Percentiles rank a stretch among this genome's conserved stretches.
phyloP scores from a whole-genome alignment of 2,329 filamentous ascomycete genomes.

The Nemania sp. region DNA sequence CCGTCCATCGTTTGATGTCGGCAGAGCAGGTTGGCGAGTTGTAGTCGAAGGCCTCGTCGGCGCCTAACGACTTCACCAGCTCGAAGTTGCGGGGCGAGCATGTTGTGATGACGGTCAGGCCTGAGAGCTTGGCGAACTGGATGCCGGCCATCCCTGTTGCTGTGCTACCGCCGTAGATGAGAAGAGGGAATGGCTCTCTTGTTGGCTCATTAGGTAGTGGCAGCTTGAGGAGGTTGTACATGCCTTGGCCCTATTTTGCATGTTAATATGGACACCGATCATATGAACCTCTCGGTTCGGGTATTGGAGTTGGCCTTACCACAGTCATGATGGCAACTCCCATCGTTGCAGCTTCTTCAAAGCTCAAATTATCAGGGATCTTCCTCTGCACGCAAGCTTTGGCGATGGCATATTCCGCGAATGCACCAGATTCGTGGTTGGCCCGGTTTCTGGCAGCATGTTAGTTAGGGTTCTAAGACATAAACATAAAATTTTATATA shows the following conservation, averaged over 20 bases:
- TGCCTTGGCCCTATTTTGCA: conserved; percentile 45
- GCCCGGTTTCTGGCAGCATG: not conserved
- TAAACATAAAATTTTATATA: too few species aligned
- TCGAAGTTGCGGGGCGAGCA: conserved; percentile 18
- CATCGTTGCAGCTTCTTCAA: conserved; percentile 49
- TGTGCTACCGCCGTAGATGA: conserved; percentile 55
- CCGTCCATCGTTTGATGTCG: conserved; percentile 15
- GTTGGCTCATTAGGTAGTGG: conserved; percentile 48
- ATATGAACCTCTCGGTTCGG: too few species aligned
- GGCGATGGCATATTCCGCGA: conserved; percentile 44
- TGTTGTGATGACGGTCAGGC: conserved; percentile 30
- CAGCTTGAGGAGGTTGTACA: conserved; percentile 50
- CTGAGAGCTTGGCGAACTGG: conserved; percentile 47
- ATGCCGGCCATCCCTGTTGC: conserved; percentile 57
- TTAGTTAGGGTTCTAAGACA: not conserved
- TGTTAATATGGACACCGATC: too few species aligned
- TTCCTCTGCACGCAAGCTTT: conserved; percentile 48
- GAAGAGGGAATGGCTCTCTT: conserved; percentile 41
- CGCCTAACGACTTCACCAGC: conserved; percentile 3
- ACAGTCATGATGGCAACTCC: conserved; percentile 47
- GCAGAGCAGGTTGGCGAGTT: conserved; percentile 7
- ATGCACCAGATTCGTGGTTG: conserved; percentile 46
- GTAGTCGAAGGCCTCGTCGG: conserved; percentile 15
- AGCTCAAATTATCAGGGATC: conserved; percentile 48
- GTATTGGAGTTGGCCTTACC: too few species aligned